These are phyloP conservation scores for Candida boleticola DNA, from an alignment of 805 yeast species.

Conservation along the genomic window DNA sequence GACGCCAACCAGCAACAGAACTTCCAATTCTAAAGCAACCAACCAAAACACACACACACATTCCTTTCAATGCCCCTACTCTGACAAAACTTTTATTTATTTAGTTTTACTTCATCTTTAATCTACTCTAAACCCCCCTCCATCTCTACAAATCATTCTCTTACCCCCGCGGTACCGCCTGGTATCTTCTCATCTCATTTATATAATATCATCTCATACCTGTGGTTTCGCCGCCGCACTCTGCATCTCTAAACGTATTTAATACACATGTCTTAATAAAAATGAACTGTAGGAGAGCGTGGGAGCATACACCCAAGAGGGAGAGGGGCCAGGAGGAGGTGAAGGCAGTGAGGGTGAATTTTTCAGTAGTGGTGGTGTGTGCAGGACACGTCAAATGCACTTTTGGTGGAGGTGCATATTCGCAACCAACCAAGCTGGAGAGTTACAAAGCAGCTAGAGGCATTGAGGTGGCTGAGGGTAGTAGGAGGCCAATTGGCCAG, in stretches of 20 bases:
- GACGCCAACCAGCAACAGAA: conserved; percentile 55
- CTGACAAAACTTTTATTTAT: neutral
- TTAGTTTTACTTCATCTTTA: neutral
- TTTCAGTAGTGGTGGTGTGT: too few species aligned
- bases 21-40: conserved; percentile 44
- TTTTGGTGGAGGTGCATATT: too few species aligned
- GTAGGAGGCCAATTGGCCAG: too few species aligned
- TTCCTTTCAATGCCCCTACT: conserved; percentile 2
- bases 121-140: neutral
- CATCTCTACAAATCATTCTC: conserved; percentile 5
- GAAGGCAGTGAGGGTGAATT: too few species aligned
- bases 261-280: conserved; percentile 1
- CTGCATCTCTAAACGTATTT: conserved; percentile 5
- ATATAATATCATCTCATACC: conserved; percentile 4
- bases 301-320: too few species aligned
- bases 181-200: conserved; percentile 2
- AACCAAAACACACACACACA: too few species aligned
- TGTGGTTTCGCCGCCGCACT: conserved; percentile 2
- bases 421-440: too few species aligned
- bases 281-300: too few species aligned
- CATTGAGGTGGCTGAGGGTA: too few species aligned
- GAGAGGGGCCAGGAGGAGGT: too few species aligned
- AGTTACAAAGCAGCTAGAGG: too few species aligned
- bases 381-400: too few species aligned
- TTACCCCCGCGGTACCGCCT: neutral